phyloP scores from a whole-genome alignment of 2,329 filamentous ascomycete species.

The Hypoxylon sp. region DNA sequence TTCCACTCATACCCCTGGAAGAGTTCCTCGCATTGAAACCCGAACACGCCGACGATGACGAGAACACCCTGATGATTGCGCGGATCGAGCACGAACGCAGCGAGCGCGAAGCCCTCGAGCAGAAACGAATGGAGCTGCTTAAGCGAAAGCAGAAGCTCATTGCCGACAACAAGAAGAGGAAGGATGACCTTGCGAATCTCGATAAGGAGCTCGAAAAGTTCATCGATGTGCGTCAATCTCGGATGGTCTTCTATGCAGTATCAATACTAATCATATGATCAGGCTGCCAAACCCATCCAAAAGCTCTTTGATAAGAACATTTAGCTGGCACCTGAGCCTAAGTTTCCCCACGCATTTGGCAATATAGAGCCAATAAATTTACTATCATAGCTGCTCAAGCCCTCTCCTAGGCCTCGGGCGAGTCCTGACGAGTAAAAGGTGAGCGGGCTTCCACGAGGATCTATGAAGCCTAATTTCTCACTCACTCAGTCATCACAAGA shows the following conservation, averaged over 20 bases:
- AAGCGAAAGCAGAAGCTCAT: constrained; percentile 75
- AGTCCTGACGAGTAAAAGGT: not conserved
- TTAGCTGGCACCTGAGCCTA: constrained; percentile 14
- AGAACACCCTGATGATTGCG: constrained; percentile 88
- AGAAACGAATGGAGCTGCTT: constrained; percentile 82
- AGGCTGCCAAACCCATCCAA: constrained; percentile 91
- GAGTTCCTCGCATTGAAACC: constrained; percentile 85
- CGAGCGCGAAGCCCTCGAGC: constrained; percentile 87
- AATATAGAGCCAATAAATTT: not conserved
- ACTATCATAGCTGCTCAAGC: not conserved
- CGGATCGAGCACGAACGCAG: constrained; percentile 91
- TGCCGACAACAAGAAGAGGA: constrained; percentile 87
- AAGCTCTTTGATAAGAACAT: constrained; percentile 81
- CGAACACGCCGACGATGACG: constrained; percentile 78
- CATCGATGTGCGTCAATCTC: constrained; percentile 77
- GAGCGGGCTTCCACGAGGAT: not conserved
- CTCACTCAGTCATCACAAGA: not conserved
- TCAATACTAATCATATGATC: constrained; percentile 35
- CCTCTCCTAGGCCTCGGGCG: not conserved
- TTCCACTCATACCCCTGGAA: constrained; percentile 86
- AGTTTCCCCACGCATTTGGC: not conserved
- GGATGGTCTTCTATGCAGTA: constrained; percentile 37
- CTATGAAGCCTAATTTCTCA: constrained; percentile 5
- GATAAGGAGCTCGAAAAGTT: constrained; percentile 95
- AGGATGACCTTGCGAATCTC: constrained; percentile 91